Conservation (phyloP, 1,139 yeast genomes). For the Candida labiduridarum region DNA sequence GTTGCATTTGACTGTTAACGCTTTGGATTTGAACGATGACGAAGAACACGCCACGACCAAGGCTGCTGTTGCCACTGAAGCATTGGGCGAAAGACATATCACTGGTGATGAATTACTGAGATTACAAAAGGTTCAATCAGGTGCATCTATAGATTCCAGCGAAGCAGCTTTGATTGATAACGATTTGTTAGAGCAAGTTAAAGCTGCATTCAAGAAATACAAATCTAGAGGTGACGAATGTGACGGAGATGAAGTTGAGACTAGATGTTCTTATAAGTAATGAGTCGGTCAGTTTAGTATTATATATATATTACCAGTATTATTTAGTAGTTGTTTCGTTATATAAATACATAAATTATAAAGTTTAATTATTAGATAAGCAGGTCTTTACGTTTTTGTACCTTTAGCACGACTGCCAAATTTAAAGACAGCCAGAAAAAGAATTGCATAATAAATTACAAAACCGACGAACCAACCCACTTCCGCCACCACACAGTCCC, state of each 20-base stretch:
- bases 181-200: conserved; percentile 51
- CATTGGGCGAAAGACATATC: conserved; percentile 17
- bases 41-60: conserved; percentile 37
- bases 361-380: not conserved
- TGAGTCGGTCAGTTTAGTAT: not conserved
- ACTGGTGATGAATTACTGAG: conserved; percentile 25
- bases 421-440: not conserved
- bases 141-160: conserved; percentile 36
- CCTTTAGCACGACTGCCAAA: not conserved
- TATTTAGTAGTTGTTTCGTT: too few species aligned
- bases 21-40: conserved; percentile 67
- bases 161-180: conserved; percentile 29
- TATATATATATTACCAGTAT: too few species aligned
- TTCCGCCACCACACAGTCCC: not conserved
- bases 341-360: too few species aligned
- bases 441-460: not conserved
- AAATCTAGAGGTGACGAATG: conserved; percentile 41
- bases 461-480: too few species aligned
- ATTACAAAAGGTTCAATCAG: conserved; percentile 36
- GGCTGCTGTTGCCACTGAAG: conserved; percentile 20
- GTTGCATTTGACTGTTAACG: conserved; percentile 64
- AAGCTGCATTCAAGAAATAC: conserved; percentile 53
- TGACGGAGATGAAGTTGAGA: conserved; percentile 62
- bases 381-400: not conserved
- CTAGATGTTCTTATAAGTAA: conserved; percentile 28